These are phyloP conservation scores for Debaryomyces udenii DNA, from an alignment of 1,139 yeast genomes.

Conservation along the genomic window DNA sequence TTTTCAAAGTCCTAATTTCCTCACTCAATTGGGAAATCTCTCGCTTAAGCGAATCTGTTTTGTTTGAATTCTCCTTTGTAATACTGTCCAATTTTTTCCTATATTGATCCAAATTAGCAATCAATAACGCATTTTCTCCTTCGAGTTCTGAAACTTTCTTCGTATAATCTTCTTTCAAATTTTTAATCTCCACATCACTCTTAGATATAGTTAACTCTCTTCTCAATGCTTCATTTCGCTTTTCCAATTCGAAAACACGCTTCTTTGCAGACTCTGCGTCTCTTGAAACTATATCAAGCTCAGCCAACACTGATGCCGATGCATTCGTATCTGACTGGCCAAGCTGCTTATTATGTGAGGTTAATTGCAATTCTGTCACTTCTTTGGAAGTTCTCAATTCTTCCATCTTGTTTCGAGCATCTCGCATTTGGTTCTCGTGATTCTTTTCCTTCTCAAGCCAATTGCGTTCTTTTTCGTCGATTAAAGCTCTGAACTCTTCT, in stretches of 20 bases:
- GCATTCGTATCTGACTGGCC: constrained; percentile 16
- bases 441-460: constrained; percentile 58
- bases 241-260: constrained; percentile 71
- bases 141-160: constrained; percentile 59
- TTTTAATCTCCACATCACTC: constrained; percentile 42
- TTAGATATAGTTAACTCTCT: constrained; percentile 60
- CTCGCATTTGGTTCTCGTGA: constrained; percentile 44
- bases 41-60: constrained; percentile 39
- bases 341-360: constrained; percentile 37
- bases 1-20: constrained; percentile 56
- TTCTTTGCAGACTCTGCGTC: constrained; percentile 77
- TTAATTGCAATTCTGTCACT: constrained; percentile 53
- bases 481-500: constrained; percentile 57
- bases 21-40: constrained; percentile 51
- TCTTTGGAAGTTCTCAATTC: constrained; percentile 60
- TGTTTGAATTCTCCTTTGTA: constrained; percentile 36
- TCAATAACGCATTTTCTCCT: constrained; percentile 64
- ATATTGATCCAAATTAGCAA: constrained; percentile 64
- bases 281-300: constrained; percentile 66
- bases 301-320: constrained; percentile 44
- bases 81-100: constrained; percentile 36
- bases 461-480: constrained; percentile 65
- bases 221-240: constrained; percentile 74
- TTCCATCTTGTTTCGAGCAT: constrained; percentile 52
- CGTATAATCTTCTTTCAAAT: constrained; percentile 35